Percentiles rank a stretch among this genome's conserved stretches.
Evolutionary conservation across 352 stramenopile genomes (phyloP).

Genomic region (Pythium vanterpoolii): DNA sequence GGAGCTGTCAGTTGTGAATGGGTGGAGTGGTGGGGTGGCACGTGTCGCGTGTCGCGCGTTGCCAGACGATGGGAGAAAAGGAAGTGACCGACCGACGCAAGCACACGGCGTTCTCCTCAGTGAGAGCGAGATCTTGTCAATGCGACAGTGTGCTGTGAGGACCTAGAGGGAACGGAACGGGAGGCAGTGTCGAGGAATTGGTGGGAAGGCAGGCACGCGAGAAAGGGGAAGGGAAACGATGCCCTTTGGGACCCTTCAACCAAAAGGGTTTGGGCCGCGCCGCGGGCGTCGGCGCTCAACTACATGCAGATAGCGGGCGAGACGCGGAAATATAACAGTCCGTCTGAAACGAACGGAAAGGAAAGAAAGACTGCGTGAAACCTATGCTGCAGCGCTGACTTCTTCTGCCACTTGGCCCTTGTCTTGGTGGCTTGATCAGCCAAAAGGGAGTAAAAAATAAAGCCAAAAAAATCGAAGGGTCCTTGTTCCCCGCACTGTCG

Average conservation of each 20-base stretch:
- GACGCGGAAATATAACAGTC: slow-evolving; percentile 7
- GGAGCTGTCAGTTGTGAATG: too few relatives aligned
- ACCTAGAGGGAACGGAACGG: slow-evolving; percentile 10
- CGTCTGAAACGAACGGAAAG: slow-evolving; percentile 22
- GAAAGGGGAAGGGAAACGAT: slow-evolving; percentile 10
- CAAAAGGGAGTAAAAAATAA: slow-evolving; percentile 7
- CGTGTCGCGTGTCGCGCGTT: background rate
- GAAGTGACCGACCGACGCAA: background rate
- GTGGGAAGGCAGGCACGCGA: background rate
- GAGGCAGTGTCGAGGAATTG: slow-evolving; percentile 7
- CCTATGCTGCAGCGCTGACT: too few relatives aligned
- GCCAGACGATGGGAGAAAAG: background rate
- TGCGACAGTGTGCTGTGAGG: slow-evolving; percentile 9
- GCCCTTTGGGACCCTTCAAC: slow-evolving; percentile 10
- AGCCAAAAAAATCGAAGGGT: slow-evolving; percentile 18
- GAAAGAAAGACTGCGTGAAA: slow-evolving; percentile 23
- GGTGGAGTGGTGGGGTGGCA: too few relatives aligned
- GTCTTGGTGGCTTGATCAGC: background rate
- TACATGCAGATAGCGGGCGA: background rate
- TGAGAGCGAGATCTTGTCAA: slow-evolving; percentile 18
- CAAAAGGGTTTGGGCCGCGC: slow-evolving; percentile 1
- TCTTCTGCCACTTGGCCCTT: too few relatives aligned
- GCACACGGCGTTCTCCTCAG: background rate
- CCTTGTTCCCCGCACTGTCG: slow-evolving; percentile 10
- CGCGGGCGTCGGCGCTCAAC: background rate